phyloP scores from a whole-genome alignment of 176 grass and related monocot species.

The Triticum monococcum region DNA sequence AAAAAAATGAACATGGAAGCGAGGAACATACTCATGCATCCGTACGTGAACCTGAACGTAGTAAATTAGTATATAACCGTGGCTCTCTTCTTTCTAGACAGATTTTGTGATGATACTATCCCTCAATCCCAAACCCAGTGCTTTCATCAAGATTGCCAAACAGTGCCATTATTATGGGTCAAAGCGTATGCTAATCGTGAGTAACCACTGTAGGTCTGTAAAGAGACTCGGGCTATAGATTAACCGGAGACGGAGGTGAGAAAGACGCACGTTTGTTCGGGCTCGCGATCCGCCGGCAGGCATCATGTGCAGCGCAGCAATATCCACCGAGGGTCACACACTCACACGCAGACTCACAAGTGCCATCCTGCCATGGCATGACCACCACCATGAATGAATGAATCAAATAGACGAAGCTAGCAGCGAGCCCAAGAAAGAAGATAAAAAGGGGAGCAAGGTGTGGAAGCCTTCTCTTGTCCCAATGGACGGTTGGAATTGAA shows the following conservation, averaged over 20 bases:
- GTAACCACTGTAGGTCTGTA: too few relatives aligned
- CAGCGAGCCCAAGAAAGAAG: background rate
- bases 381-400: background rate
- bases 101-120: background rate
- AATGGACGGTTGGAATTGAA: background rate
- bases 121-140: background rate
- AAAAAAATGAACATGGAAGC: background rate
- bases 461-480: conserved; percentile 18
- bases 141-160: background rate
- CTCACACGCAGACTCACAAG: background rate
- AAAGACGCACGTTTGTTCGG: conserved; percentile 21
- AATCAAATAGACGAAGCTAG: background rate
- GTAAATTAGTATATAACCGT: background rate
- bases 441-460: background rate
- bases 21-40: background rate
- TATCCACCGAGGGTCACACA: background rate
- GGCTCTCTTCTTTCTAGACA: background rate
- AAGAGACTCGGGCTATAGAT: too few relatives aligned
- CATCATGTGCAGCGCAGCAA: conserved; percentile 15
- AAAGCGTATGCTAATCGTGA: background rate
- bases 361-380: background rate
- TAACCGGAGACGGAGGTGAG: background rate
- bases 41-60: too few relatives aligned
- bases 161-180: conserved; percentile 6
- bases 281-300: background rate